Percentiles rank a stretch among this genome's conserved stretches.
These are phyloP conservation scores for Lineolata rhizophorae DNA, from an alignment of 495 filamentous ascomycete genomes.

Conservation along the genomic window DNA sequence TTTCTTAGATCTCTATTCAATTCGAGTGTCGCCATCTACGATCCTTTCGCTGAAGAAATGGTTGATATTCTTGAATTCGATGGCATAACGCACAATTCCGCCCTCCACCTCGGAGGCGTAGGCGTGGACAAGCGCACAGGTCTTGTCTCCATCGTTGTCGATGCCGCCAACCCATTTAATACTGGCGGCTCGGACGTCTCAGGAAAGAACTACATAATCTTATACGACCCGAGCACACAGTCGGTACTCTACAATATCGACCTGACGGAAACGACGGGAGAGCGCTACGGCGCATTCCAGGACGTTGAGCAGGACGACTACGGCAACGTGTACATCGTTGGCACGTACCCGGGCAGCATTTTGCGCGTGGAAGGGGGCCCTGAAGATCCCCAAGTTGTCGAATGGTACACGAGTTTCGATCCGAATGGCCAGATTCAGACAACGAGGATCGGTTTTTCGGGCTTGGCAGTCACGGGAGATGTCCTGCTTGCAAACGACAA, in stretches of 20 bases:
- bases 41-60: slow-evolving; percentile 4
- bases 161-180: slow-evolving; percentile 3
- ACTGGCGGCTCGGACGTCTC: slow-evolving; percentile 5
- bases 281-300: slow-evolving; percentile 7
- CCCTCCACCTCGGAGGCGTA: slow-evolving; percentile 8
- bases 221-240: slow-evolving; percentile 2
- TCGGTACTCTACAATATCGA: slow-evolving; percentile 5
- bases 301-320: slow-evolving; percentile 8
- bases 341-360: slow-evolving; percentile 5
- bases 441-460: no score
- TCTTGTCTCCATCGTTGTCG: slow-evolving; percentile 6
- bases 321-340: slow-evolving; percentile 5
- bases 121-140: slow-evolving; percentile 2
- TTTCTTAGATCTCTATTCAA: no score
- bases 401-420: no score
- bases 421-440: neutral
- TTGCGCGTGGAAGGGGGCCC: no score
- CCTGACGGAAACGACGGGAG: slow-evolving; percentile 5
- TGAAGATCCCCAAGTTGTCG: no score
- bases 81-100: slow-evolving; percentile 6
- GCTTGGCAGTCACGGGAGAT: no score
- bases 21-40: slow-evolving; percentile 9
- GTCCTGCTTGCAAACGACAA: no score
- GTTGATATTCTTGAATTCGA: slow-evolving; percentile 5
- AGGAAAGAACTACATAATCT: slow-evolving; percentile 8